Conservation (phyloP, 2,329 filamentous ascomycete species). For the Paracorniculantispora psalliotae region DNA sequence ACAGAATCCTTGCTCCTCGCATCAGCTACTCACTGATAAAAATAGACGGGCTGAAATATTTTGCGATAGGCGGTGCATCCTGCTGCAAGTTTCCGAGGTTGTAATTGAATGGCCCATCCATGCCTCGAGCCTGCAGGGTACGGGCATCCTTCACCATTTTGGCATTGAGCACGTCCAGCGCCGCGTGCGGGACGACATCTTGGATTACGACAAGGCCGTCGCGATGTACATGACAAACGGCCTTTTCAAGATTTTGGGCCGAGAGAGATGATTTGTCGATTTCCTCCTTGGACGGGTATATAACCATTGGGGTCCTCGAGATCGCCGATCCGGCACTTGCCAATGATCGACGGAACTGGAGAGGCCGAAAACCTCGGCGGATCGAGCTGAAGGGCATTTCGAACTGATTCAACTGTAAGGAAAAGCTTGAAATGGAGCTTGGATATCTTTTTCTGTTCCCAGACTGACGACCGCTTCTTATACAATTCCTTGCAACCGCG, state of each 20-base stretch:
- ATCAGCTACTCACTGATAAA: slow-evolving; percentile 54
- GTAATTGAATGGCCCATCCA: slow-evolving; percentile 57
- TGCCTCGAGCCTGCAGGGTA: slow-evolving; percentile 43
- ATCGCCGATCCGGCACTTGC: slow-evolving; percentile 5
- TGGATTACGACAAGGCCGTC: slow-evolving; percentile 56
- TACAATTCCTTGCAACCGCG: not conserved
- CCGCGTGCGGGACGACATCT: slow-evolving; percentile 43
- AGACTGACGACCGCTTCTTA: too few species aligned
- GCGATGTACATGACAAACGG: slow-evolving; percentile 44
- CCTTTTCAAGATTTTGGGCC: slow-evolving; percentile 49
- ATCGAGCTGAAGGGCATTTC: not conserved
- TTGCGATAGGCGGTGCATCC: slow-evolving; percentile 47
- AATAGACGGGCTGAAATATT: slow-evolving; percentile 45
- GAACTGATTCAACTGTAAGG: too few species aligned
- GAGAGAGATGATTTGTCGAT: slow-evolving; percentile 32
- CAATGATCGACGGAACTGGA: not conserved
- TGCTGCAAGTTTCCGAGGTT: slow-evolving; percentile 59
- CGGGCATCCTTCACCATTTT: slow-evolving; percentile 57
- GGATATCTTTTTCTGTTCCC: too few species aligned
- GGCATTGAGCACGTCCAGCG: slow-evolving; percentile 50
- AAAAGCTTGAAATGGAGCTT: too few species aligned
- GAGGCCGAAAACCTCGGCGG: not conserved
- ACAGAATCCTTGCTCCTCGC: too few species aligned
- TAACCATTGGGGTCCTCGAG: slow-evolving; percentile 16
- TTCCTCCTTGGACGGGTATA: slow-evolving; percentile 38